Base-by-base conservation (phyloP, 2,329 filamentous ascomycete species). In the Lasiodiplodia gonubiensis region DNA sequence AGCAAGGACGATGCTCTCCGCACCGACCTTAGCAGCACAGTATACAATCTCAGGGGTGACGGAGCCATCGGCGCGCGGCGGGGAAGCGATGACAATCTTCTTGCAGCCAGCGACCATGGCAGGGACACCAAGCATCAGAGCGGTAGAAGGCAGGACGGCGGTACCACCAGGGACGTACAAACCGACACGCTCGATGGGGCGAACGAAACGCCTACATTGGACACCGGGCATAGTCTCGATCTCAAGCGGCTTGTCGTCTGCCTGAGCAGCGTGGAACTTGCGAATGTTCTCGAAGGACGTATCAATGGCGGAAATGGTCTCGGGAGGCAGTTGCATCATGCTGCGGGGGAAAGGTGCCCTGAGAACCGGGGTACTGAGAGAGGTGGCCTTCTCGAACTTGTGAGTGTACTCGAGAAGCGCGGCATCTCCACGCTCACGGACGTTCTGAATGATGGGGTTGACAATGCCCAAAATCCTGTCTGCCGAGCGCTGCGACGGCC, bases 221-320 rank as follows among this genome's bases (percentile, higher is more conserved):
- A 99, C 93, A 37, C 95, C 95, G 0, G 95, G 95, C 95, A 99
- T 99, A 0, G 95, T 99, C 83, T 98, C 94, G 8, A 99, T 92
- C 67, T 89, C 81, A 7, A 99, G 84, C 2, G 92, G 86, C 78
- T 93, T 91, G 30, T 92, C 88, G 71, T 97, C 92, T 75, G 90
- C 90, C 75, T 99, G 95, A 0, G 94, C 94, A 16, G 91, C 88
- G 82, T 99, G 95, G 84, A 99, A 99, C 74, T 90, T 92, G 73
- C 89, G 86, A 74, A 99, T 99, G 77, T 99, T 99, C 74, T 97
- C 92, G 74, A 91, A 98, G 0, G 93, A 97, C 42, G 92, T 81
- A 75, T 99, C 94, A 71, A 99, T 97, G n/a, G 95, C 94, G 74
- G 92, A 86, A 72, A 92, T 92, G 0, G 93, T 97, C 78, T 97